Conservation (phyloP, 2,329 filamentous ascomycete genomes). For the Fusarium sp. region DNA sequence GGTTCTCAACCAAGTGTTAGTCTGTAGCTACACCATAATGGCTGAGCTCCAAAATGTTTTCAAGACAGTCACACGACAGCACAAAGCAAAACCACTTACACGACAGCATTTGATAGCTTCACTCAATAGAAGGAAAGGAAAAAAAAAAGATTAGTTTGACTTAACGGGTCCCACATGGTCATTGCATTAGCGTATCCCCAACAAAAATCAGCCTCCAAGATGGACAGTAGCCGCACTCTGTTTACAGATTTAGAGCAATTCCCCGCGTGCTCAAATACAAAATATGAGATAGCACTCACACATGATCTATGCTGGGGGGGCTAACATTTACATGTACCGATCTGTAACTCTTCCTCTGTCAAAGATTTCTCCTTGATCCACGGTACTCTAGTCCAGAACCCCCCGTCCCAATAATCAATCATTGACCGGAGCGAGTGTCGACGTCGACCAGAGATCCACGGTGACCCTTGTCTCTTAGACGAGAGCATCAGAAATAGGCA, state of each 20-base stretch:
- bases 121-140: constrained; percentile 1
- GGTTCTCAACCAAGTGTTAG: not conserved
- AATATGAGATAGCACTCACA: not conserved
- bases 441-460: constrained; percentile 32
- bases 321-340: constrained; percentile 5
- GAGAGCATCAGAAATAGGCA: constrained; percentile 28
- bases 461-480: constrained; percentile 12
- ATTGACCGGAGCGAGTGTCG: constrained; percentile 23
- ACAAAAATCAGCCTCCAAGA: constrained; percentile 37
- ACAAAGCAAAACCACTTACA: constrained; percentile 11
- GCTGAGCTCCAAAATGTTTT: not conserved
- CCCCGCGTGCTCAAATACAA: constrained; percentile 19
- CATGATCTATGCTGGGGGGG: not conserved
- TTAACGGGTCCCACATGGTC: constrained; percentile 31
- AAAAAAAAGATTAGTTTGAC: constrained; percentile 5
- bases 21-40: not conserved
- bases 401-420: constrained; percentile 11
- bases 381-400: constrained; percentile 17
- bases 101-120: constrained; percentile 1
- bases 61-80: constrained; percentile 11
- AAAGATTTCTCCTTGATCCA: constrained; percentile 4
- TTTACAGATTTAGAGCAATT: constrained; percentile 32
- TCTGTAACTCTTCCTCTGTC: not conserved
- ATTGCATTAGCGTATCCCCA: constrained; percentile 45
- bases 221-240: constrained; percentile 23